Evolutionary conservation across 306 rosid species (phyloP).

Genomic region (Vachellia pachyceras): DNA sequence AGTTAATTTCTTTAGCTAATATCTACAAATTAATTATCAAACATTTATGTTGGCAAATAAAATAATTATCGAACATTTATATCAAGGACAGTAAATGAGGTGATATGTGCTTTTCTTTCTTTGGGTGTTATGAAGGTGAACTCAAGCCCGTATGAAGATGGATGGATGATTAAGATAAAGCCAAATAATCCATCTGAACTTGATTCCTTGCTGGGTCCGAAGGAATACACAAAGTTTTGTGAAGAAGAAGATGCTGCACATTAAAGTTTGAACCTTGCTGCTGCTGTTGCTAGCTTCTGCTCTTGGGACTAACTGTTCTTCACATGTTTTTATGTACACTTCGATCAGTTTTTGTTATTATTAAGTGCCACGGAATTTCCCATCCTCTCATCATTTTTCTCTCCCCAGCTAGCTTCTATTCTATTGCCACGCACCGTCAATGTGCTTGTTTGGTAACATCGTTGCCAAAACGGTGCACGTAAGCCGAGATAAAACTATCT

Average conservation of each 20-base stretch:
- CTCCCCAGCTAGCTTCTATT: background rate
- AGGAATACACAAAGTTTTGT: slow-evolving; percentile 88
- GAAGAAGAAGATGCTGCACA: slow-evolving; percentile 97
- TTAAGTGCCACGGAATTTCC: background rate
- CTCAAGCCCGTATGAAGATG: slow-evolving; percentile 88
- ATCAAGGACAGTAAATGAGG: too few relatives aligned
- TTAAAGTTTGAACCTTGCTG: slow-evolving; percentile 34
- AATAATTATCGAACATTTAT: too few relatives aligned
- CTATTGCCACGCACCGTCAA: background rate
- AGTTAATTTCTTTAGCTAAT: too few relatives aligned
- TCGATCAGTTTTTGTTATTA: background rate
- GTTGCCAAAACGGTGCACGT: too few relatives aligned
- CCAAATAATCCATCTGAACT: slow-evolving; percentile 78
- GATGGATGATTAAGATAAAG: slow-evolving; percentile 98
- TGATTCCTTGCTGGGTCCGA: slow-evolving; percentile 81
- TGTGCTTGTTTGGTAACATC: too few relatives aligned
- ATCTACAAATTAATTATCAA: too few relatives aligned
- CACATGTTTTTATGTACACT: slow-evolving; percentile 29
- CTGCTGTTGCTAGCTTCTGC: background rate
- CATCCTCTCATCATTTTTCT: background rate
- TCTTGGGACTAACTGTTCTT: slow-evolving; percentile 44
- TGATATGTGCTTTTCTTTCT: background rate
- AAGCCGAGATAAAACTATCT: too few relatives aligned
- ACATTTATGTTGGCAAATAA: too few relatives aligned
- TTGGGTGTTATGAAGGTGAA: slow-evolving; percentile 59